phyloP scores from a whole-genome alignment of 257 asterid genomes.

The Ilex asprella region DNA sequence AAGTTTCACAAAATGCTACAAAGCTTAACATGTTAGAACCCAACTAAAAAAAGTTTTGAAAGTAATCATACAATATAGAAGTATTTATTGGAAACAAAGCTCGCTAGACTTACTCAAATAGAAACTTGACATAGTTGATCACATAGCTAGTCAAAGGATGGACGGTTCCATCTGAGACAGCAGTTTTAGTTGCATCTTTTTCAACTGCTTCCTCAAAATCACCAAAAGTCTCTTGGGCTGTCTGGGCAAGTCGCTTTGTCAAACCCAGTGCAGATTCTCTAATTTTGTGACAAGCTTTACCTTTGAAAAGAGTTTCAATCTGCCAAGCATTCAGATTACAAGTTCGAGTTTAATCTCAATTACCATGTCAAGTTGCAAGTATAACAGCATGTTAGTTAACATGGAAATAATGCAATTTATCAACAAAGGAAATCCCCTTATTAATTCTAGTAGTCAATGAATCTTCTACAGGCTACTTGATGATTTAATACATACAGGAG shows the following conservation, averaged over 20 bases:
- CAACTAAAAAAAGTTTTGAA: too few species aligned
- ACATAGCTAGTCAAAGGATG: conserved; percentile 3
- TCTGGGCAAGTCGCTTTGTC: conserved; percentile 1
- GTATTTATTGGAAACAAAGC: too few species aligned
- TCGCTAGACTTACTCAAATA: not conserved
- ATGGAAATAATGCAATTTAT: too few species aligned
- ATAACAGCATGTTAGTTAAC: too few species aligned
- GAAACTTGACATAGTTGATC: not conserved
- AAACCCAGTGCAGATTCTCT: not conserved
- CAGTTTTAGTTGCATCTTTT: conserved; percentile 1
- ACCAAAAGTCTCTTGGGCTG: conserved; percentile 1
- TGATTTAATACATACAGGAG: too few species aligned
- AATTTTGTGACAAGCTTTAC: not conserved
- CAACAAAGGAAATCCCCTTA: too few species aligned
- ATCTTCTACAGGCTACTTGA: too few species aligned
- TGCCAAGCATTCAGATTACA: not conserved
- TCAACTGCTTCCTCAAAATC: conserved; percentile 4
- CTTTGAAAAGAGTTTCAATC: not conserved
- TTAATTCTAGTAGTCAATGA: too few species aligned
- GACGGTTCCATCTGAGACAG: not conserved
- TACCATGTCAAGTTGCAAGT: not conserved
- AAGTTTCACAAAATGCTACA: too few species aligned
- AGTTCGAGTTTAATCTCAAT: not conserved
- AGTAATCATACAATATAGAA: too few species aligned
- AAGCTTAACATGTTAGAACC: too few species aligned